phyloP scores from a whole-genome alignment of 306 rosid species.

The Quercus dentata region DNA sequence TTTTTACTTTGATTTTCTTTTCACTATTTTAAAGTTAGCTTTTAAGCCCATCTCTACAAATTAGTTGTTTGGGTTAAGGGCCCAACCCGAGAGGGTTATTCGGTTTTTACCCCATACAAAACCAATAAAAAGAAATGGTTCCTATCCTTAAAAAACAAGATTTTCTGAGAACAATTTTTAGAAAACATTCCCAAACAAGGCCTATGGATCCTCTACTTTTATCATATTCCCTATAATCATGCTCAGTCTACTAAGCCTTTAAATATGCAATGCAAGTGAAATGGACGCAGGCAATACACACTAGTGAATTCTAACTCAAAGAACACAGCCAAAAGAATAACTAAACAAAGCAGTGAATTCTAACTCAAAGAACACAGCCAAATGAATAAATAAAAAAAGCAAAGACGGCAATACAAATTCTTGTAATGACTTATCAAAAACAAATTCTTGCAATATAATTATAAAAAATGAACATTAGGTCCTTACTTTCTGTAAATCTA shows the following conservation, averaged over 20 bases:
- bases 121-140: too few species aligned
- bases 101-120: too few species aligned
- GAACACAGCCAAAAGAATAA: neutral
- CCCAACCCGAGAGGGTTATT: too few species aligned
- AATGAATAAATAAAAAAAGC: neutral
- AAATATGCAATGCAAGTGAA: neutral
- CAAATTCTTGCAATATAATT: constrained; percentile 1
- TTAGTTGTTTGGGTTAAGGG: too few species aligned
- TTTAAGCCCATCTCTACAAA: too few species aligned
- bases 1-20: too few species aligned
- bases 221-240: neutral
- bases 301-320: neutral
- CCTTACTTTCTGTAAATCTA: constrained; percentile 65
- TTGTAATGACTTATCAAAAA: too few species aligned
- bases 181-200: too few species aligned
- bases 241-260: neutral
- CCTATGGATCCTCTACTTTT: neutral
- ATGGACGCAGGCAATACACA: neutral
- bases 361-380: neutral
- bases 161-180: too few species aligned
- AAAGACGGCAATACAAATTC: neutral
- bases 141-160: too few species aligned
- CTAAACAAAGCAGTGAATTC: neutral
- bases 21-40: too few species aligned
- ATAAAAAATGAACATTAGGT: constrained; percentile 1